These are phyloP conservation scores for Artemisia tridentata DNA, from an alignment of 129 eudicot genomes.

Conservation along the genomic window DNA sequence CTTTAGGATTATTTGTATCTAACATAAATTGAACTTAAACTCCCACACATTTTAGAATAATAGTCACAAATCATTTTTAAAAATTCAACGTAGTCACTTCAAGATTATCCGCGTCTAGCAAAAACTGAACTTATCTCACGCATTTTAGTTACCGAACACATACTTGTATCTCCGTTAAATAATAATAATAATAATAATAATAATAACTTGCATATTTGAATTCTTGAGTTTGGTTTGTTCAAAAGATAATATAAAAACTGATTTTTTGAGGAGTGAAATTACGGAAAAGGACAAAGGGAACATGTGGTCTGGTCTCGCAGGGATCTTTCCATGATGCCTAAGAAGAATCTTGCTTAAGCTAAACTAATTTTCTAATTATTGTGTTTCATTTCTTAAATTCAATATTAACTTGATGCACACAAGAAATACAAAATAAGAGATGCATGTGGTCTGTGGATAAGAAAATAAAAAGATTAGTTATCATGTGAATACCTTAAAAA, in stretches of 20 bases:
- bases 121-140: too few relatives aligned
- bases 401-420: too few relatives aligned
- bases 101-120: background rate
- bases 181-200: too few relatives aligned
- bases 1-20: too few relatives aligned
- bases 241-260: background rate
- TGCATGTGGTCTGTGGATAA: constrained; percentile 2
- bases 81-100: background rate
- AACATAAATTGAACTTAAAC: too few relatives aligned
- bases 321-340: constrained; percentile 25
- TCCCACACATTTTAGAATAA: too few relatives aligned
- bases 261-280: constrained; percentile 14
- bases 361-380: too few relatives aligned
- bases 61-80: too few relatives aligned
- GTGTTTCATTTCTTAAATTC: too few relatives aligned
- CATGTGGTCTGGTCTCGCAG: constrained; percentile 27
- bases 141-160: too few relatives aligned
- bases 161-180: too few relatives aligned
- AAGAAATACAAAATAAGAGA: background rate
- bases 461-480: background rate
- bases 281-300: constrained; percentile 19
- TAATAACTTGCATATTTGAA: constrained; percentile 3
- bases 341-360: background rate
- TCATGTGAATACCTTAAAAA: background rate
- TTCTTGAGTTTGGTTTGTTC: background rate